Evolutionary conservation across 2,329 filamentous ascomycete species (phyloP), one percentile per base, ranked within the genome.

Genomic region (Alternaria metachromatica): DNA sequence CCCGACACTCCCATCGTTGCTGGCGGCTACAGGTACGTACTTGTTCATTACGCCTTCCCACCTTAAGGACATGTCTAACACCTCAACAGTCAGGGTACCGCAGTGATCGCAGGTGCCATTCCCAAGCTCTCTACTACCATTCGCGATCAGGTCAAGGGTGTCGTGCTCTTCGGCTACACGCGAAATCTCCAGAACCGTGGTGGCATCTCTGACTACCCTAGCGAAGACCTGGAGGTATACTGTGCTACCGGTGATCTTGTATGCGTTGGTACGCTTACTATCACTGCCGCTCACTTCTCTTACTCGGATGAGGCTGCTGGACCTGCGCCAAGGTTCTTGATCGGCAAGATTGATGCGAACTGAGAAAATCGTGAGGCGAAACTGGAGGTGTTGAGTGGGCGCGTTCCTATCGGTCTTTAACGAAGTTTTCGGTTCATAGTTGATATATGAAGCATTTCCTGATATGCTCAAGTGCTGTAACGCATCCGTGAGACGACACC

Each of bases 91-190:
- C 81, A 82, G 73, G 80, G 81, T 43, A 74, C 78, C 5, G 80
- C 80, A 12, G 69, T 82, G 33, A 80, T 80, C 26, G 77, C 78
- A 3, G 74, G 71, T 12, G 72, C 80, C 0, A 72, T 82, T 50
- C 65, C 72, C 18, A 67, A 70, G 10, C 71, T 80, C 8, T 66
- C 67, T 13, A 28, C 67, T 13, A 62, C 65, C 2, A 70, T 80
- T 20, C 72, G 72, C 56, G 55, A 70, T 26, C 71, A 73, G 26
- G 71, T 82, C 59, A 76, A 76, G n/a, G 80, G 80, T 13, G 71
- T 79, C 3, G 80, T 81, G 25, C 70, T 81, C 15, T 82, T 80
- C 51, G 80, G 81, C 12, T 80, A 82, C 69, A 82, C 80, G 6
- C 73, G 76, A 64, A 82, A 82, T 55, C 51, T 58, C 55, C 80